These are phyloP conservation scores for Daldinia concentrica DNA, from an alignment of 495 filamentous ascomycete genomes.

Conservation along the genomic window DNA sequence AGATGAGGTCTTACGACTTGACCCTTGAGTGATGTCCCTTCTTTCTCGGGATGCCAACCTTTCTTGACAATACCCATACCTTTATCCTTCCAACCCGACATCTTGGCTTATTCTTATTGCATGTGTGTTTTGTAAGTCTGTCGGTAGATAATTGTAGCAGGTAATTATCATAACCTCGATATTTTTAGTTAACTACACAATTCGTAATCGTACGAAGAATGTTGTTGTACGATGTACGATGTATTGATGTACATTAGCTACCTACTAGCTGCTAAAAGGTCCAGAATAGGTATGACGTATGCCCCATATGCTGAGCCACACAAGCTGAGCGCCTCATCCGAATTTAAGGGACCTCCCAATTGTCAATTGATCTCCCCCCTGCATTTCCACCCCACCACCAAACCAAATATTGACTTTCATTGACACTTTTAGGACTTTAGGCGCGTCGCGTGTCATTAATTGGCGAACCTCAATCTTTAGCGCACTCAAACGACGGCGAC, in stretches of 20 bases:
- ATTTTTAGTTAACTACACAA: constrained; percentile 1
- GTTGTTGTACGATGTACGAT: neutral
- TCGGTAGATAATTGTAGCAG: neutral
- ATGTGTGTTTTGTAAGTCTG: neutral
- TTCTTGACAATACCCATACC: constrained; percentile 52
- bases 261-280: constrained; percentile 2
- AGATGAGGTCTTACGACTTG: constrained; percentile 49
- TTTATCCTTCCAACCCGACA: constrained; percentile 48
- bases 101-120: constrained; percentile 11
- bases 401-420: constrained; percentile 47
- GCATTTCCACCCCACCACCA: constrained; percentile 31
- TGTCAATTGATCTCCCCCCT: constrained; percentile 12
- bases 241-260: too few species aligned
- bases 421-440: constrained; percentile 22
- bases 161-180: constrained; percentile 8
- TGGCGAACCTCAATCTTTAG: constrained; percentile 1
- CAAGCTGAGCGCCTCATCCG: constrained; percentile 11
- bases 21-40: constrained; percentile 49
- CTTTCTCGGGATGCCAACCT: constrained; percentile 56
- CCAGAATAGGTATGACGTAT: constrained; percentile 8
- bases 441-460: constrained; percentile 43
- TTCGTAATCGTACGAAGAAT: constrained; percentile 12
- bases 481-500: constrained; percentile 5
- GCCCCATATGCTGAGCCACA: constrained; percentile 20
- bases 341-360: neutral